Evolutionary conservation across 2,329 filamentous ascomycete species (phyloP).

Genomic region (Aspergillus sp.): DNA sequence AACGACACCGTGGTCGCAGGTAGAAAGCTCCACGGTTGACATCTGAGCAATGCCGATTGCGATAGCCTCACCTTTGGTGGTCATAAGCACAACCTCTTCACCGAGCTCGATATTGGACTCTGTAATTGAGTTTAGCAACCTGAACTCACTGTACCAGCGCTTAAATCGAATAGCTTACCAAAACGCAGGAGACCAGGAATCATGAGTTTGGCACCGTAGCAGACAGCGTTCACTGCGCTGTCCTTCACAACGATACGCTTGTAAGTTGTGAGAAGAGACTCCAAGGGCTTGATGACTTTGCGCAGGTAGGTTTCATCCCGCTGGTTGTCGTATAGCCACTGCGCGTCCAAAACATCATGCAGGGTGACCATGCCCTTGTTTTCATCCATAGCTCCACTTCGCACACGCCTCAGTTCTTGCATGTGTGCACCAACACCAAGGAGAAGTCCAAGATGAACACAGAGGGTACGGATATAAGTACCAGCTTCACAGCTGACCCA

Average conservation of each 20-base stretch:
- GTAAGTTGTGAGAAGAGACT: conserved; percentile 88
- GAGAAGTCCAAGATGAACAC: conserved; percentile 81
- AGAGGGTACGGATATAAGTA: conserved; percentile 97
- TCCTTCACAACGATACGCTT: conserved; percentile 99
- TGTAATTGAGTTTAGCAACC: conserved; percentile 35
- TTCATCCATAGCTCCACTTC: conserved; percentile 94
- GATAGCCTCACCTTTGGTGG: conserved; percentile 98
- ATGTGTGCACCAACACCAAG: conserved; percentile 90
- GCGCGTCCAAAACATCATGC: conserved; percentile 92
- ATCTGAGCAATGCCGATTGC: conserved; percentile 95
- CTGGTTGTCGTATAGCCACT: conserved; percentile 95
- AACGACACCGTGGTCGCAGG: conserved; percentile 95
- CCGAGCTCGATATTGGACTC: conserved; percentile 89
- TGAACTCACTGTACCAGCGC: not conserved
- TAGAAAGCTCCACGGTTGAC: conserved; percentile 95
- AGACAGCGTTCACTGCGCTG: conserved; percentile 92
- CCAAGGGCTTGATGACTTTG: conserved; percentile 85
- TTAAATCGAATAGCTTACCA: conserved; percentile 53
- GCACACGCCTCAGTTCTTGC: conserved; percentile 94
- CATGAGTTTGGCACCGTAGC: conserved; percentile 99
- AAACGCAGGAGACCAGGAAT: conserved; percentile 93
- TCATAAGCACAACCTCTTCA: conserved; percentile 97
- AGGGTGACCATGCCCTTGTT: conserved; percentile 84
- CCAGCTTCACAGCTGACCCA: conserved; percentile 99
- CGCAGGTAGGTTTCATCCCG: conserved; percentile 91